Base-by-base conservation (phyloP, 306 rosid species). In the Canavalia ensiformis region DNA sequence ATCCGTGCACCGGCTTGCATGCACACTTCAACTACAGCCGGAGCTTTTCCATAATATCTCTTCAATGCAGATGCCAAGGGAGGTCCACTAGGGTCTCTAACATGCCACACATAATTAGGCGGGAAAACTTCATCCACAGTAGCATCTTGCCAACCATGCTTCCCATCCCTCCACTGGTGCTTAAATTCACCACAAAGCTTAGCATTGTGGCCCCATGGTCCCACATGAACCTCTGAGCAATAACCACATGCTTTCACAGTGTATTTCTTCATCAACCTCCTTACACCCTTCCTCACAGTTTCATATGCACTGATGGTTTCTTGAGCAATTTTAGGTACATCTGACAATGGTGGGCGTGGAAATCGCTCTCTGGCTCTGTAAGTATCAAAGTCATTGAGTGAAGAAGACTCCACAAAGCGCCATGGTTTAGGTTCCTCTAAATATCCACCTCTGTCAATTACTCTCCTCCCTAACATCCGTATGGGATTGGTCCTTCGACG, bases 111-210 rank as follows among this genome's bases (percentile, higher is more conserved):
- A 78, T 86, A 87, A 86, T 95, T 95, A 41, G 96, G 90, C 68
- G 99, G 98, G 28, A 95, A 82, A 76, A 95, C 93, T 86, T 95
- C 98, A 31, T 91, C 98, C 63, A 91, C 83, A 0, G 82, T 91
- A 7, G 99, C 98, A 71, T 95, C 96, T 78, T 95, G 99, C 99
- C 99, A 95, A 60, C 99, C 99, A 85, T 95, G 99, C 76, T 95
- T 95, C 88, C 99, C 99, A 71, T 95, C 99, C 85, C 99, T 91
- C 99, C 99, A 95, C 52, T 95, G 99, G 82, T 95, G 99, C 90
- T 95, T 95, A 85, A 95, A 95, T 50, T 88, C 91, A 68, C 99
- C 98, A 75, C 99, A 95, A 41, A 95, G 94, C 89, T 93, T 95
- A 13, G 89, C 97, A 59, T 90, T 93, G 92, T 95, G 97, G 39